A percentile compares a stretch with the other conserved stretches of the same genome.
phyloP scores from a whole-genome alignment of 2,329 filamentous ascomycete species.

The Nemania sp. region DNA sequence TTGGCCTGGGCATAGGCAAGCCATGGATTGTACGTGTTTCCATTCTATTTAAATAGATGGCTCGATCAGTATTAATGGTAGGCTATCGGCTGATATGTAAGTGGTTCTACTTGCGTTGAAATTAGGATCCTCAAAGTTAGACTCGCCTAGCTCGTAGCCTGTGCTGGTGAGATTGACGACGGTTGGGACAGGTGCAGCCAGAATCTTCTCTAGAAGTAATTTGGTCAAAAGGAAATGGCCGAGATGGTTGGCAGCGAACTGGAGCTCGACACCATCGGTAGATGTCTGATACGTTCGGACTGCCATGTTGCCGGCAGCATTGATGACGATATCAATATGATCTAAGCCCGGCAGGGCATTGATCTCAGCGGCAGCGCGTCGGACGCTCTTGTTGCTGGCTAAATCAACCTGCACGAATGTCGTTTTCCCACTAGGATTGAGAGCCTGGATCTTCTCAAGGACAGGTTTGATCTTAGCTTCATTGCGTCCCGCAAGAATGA shows the following conservation, averaged over 20 bases:
- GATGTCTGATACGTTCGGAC: slow-evolving; percentile 41
- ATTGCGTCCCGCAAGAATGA: slow-evolving; percentile 22
- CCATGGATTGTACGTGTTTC: slow-evolving; percentile 49
- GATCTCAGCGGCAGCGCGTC: slow-evolving; percentile 55
- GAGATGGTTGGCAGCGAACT: slow-evolving; percentile 55
- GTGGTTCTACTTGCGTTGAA: slow-evolving; percentile 3
- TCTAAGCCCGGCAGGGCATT: slow-evolving; percentile 50
- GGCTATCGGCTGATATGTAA: background rate
- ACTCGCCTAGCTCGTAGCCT: slow-evolving; percentile 59
- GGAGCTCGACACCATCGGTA: slow-evolving; percentile 56
- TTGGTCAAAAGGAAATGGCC: slow-evolving; percentile 58
- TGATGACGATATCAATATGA: slow-evolving; percentile 35
- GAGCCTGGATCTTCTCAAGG: slow-evolving; percentile 52
- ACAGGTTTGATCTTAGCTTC: slow-evolving; percentile 50
- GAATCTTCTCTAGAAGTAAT: slow-evolving; percentile 51
- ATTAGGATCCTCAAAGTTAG: slow-evolving; percentile 55
- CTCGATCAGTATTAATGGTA: background rate
- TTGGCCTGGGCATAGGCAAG: slow-evolving; percentile 55
- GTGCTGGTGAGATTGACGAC: slow-evolving; percentile 60
- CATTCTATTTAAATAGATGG: slow-evolving; percentile 30
- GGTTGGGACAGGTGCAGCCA: slow-evolving; percentile 47
- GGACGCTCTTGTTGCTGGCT: slow-evolving; percentile 29
- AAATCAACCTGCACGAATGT: slow-evolving; percentile 49
- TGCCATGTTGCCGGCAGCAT: slow-evolving; percentile 55
- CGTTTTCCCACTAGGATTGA: slow-evolving; percentile 51